Evolutionary conservation across 2,329 filamentous ascomycete genomes (phyloP).

Genomic region (Fonsecaea pugnacius): DNA sequence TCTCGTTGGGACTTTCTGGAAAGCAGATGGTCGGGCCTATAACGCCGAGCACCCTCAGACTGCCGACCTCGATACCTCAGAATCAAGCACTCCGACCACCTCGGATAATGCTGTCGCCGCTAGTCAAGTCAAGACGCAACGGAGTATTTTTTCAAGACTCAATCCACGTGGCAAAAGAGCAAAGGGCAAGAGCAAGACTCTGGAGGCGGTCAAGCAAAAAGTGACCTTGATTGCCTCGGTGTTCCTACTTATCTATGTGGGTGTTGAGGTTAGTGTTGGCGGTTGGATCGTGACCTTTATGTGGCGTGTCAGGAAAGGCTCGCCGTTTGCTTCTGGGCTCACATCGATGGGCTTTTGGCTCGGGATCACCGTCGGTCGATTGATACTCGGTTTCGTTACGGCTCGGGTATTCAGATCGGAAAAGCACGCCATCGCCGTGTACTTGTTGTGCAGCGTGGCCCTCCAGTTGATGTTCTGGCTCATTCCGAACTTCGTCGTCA

Average conservation of each 20-base stretch:
- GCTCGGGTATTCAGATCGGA: slow-evolving; percentile 69
- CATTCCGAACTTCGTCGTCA: slow-evolving; percentile 72
- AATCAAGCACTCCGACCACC: slow-evolving; percentile 33
- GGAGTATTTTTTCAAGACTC: slow-evolving; percentile 51
- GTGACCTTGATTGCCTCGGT: slow-evolving; percentile 72
- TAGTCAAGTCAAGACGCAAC: slow-evolving; percentile 67
- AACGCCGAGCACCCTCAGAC: slow-evolving; percentile 25
- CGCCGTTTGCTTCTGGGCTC: slow-evolving; percentile 73
- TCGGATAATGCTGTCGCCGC: slow-evolving; percentile 65
- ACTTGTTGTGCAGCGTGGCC: slow-evolving; percentile 64
- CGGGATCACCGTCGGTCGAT: slow-evolving; percentile 72
- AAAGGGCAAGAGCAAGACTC: slow-evolving; percentile 63
- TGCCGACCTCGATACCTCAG: slow-evolving; percentile 51
- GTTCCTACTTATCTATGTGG: slow-evolving; percentile 79
- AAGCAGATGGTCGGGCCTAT: slow-evolving; percentile 32
- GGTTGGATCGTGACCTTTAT: slow-evolving; percentile 84
- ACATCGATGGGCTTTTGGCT: slow-evolving; percentile 75
- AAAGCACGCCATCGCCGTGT: slow-evolving; percentile 63
- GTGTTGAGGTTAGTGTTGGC: slow-evolving; percentile 70
- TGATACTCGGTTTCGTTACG: slow-evolving; percentile 73
- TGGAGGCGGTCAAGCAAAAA: slow-evolving; percentile 41
- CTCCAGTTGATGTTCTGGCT: slow-evolving; percentile 78
- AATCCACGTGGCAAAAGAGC: slow-evolving; percentile 71
- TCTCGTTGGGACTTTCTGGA: slow-evolving; percentile 58
- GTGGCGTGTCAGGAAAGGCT: slow-evolving; percentile 71